Conservation (phyloP, 257 asterid genomes). For the Solanum clarkiae region DNA sequence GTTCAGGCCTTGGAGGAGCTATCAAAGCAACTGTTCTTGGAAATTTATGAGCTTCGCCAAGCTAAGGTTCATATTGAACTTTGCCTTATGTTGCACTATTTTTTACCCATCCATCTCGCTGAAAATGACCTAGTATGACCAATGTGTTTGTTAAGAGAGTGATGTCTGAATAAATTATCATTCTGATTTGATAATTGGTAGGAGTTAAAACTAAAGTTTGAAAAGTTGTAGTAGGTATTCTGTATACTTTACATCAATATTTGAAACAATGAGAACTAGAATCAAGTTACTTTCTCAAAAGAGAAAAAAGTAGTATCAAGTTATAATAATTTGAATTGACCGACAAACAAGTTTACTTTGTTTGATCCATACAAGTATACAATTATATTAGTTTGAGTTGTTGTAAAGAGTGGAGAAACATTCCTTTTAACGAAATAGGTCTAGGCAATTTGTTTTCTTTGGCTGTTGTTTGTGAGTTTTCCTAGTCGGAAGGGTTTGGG, state of each 20-base stretch:
- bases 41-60: conserved; percentile 97
- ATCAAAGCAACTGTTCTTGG: conserved; percentile 82
- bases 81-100: background rate
- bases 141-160: background rate
- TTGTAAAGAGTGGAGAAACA: background rate
- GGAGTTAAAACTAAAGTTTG: background rate
- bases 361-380: background rate
- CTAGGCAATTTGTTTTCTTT: background rate
- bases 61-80: conserved; percentile 61
- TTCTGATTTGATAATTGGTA: background rate
- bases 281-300: background rate
- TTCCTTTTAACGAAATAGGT: background rate
- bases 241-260: background rate
- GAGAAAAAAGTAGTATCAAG: background rate
- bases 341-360: background rate
- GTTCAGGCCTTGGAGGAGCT: conserved; percentile 94
- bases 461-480: background rate
- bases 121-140: background rate
- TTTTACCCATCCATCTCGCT: background rate
- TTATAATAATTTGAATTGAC: background rate
- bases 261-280: background rate
- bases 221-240: background rate
- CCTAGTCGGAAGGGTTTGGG: background rate
- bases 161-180: background rate
- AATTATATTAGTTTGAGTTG: background rate